Conservation (phyloP, 2,329 filamentous ascomycete species). For the Grosmannia clavigera region DNA sequence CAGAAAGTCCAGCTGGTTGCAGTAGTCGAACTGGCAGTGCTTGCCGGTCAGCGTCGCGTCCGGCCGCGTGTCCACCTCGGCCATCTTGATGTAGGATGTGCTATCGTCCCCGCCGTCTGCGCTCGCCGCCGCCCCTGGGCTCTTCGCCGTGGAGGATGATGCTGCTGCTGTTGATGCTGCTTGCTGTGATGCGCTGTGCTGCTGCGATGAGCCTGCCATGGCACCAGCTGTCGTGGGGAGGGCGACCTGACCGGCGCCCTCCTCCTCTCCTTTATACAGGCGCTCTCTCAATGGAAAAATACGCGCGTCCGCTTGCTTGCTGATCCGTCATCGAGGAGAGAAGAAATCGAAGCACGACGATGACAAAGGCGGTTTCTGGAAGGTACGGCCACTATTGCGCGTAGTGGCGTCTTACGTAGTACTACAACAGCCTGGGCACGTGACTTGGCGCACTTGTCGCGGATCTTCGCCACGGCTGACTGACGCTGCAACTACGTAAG, state of each 20-base stretch:
- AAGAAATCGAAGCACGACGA: neutral
- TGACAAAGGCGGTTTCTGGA: constrained; percentile 8
- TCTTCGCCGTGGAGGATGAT: constrained; percentile 16
- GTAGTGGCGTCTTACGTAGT: neutral
- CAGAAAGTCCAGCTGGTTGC: constrained; percentile 90
- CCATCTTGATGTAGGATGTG: constrained; percentile 59
- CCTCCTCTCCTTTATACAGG: neutral
- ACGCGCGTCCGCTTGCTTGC: neutral
- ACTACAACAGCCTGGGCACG: neutral
- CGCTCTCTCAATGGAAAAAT: neutral
- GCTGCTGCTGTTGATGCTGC: constrained; percentile 22
- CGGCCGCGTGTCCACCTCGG: constrained; percentile 33
- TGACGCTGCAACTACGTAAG: neutral
- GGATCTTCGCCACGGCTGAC: neutral
- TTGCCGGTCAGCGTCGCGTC: constrained; percentile 67
- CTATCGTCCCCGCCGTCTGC: constrained; percentile 11
- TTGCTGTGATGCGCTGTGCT: neutral
- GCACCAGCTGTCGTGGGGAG: constrained; percentile 8
- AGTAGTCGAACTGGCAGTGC: constrained; percentile 86
- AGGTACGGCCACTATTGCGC: constrained; percentile 1
- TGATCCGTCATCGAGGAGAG: neutral
- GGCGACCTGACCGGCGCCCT: neutral
- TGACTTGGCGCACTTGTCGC: constrained; percentile 9
- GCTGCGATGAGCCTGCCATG: constrained; percentile 34
- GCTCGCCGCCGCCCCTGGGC: constrained; percentile 10